Evolutionary conservation across 495 filamentous ascomycete species (phyloP), one percentile per base, ranked within the genome.

Genomic region (Penicillium silybi): DNA sequence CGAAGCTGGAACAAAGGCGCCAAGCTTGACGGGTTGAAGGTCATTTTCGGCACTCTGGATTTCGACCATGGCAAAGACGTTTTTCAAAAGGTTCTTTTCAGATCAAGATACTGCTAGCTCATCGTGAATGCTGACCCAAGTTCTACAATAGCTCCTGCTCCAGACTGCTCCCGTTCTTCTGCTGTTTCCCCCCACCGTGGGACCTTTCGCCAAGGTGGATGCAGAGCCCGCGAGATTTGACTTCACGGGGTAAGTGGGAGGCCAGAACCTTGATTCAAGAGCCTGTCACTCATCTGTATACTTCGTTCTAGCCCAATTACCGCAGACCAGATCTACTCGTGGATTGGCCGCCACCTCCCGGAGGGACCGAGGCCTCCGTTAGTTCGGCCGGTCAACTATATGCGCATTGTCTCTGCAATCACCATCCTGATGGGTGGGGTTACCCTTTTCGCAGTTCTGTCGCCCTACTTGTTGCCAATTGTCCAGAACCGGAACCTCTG

Each of bases 151-250:
- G 92, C 77, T 97, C 46, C 87, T 89, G 73, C 82, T 99, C 35
- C 92, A 96, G 84, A 95, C 93, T 34, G 93, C 95, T 15, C 93
- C 93, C 2, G 84, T 97, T 26, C 76, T 99, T 19, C 77, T 92
- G 34, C 64, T 96, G 43, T 97, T 95, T 77, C 89, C 85, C 37
- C 92, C 93, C 18, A 96, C 92, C 20, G 65, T 76, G 41, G 93
- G 93, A n/a, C 88, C 89, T 4, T 80, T 89, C 64, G 88, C 92
- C 32, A 86, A 82, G 57, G 65, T 82, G 32, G 82, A 85, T 38
- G 67, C 70, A 35, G 77, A 84, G 23, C 89, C 93, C n/a, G 48
- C 85, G 22, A 80, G 89, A 67, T 95, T 86, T 59, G 95, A 98
- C 62, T 97, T 98, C 59, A 85, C 80, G 38, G 88, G 89, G 90